Evolutionary conservation across 768 basidiomycete genomes (phyloP), one percentile per base, ranked within the genome.

Genomic region (Calvatia gigantea): DNA sequence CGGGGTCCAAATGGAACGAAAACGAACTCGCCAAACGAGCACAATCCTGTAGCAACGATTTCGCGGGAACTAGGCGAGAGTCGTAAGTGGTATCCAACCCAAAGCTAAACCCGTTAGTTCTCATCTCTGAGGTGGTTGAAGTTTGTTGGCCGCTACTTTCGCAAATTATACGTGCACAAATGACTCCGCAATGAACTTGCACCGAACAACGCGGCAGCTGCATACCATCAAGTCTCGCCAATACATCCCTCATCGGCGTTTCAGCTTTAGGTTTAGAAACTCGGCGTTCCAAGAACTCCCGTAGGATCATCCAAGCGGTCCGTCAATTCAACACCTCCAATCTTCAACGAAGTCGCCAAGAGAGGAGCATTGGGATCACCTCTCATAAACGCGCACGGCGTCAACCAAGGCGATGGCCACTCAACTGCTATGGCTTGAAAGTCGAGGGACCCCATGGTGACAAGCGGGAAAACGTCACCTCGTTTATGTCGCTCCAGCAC

Each of bases 391-490:
- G 77, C 70, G 19, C 78, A 71, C 2, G 75, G 67, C 29, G 68
- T 68, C 28, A 86, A 67, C 73, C 79, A 79, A n/a, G 78, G 79
- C 38, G 76, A 66, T 7, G 85, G 83, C 86, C 86, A 90, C 65
- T 84, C 82, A 2, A 77, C 77, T 19, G 75, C 67, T 21, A 87
- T 67, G 1, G 71, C 64, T 45, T 76, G 68, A 23, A 80, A 58
- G 31, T 71, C 60, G 14, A 78, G 51, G 4, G 69, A 65, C 21
- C 76, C 75, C 14, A 85, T 57, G 14, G 70, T 73, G 32, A 79
- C 60, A 12, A 86, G 61, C n/a, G 73, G 74, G 57, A 75, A 64
- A 46, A 66, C 64, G 59, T 70, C 67, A 25, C 66, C 62, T 15
- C 60, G 58, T 15, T 68, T 71, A 38, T 65, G 72, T 45, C 84